A percentile compares a stretch with the other conserved stretches of the same genome.
Conservation (phyloP, 495 filamentous ascomycete genomes). For the Entonaema liquescens region DNA sequence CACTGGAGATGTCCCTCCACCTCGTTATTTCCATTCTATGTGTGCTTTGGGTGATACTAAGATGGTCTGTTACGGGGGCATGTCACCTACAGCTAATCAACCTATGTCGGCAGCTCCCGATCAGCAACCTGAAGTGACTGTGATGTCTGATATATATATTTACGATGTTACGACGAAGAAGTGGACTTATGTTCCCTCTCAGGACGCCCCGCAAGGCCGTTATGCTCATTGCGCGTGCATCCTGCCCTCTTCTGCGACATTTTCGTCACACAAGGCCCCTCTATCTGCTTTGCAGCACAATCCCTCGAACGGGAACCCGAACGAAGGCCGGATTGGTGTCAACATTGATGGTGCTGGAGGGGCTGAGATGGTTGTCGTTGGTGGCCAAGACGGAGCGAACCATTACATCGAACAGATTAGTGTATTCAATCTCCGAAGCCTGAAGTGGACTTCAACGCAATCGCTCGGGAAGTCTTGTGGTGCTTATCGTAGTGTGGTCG, state of each 20-base stretch:
- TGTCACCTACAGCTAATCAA: constrained; percentile 79
- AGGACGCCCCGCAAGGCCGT: constrained; percentile 87
- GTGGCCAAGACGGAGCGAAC: constrained; percentile 95
- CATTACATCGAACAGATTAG: constrained; percentile 99
- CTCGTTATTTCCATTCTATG: constrained; percentile 96
- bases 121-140: constrained; percentile 85
- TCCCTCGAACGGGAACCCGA: constrained; percentile 76
- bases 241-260: constrained; percentile 83
- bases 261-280: constrained; percentile 82
- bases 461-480: constrained; percentile 88
- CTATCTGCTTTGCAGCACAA: constrained; percentile 90
- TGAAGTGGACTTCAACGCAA: constrained; percentile 93
- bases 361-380: constrained; percentile 96
- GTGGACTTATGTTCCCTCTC: constrained; percentile 84
- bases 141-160: constrained; percentile 98
- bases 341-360: constrained; percentile 89
- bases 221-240: constrained; percentile 98
- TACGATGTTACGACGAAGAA: constrained; percentile 86
- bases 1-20: constrained; percentile 83
- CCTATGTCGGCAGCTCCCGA: constrained; percentile 63
- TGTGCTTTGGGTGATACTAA: constrained; percentile 94
- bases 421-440: constrained; percentile 94
- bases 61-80: constrained; percentile 96
- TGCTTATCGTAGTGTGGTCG: constrained; percentile 93
- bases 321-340: constrained; percentile 86